These are phyloP conservation scores for Leucocoprinus birnbaumii DNA, from an alignment of 768 basidiomycete genomes.

Conservation along the genomic window DNA sequence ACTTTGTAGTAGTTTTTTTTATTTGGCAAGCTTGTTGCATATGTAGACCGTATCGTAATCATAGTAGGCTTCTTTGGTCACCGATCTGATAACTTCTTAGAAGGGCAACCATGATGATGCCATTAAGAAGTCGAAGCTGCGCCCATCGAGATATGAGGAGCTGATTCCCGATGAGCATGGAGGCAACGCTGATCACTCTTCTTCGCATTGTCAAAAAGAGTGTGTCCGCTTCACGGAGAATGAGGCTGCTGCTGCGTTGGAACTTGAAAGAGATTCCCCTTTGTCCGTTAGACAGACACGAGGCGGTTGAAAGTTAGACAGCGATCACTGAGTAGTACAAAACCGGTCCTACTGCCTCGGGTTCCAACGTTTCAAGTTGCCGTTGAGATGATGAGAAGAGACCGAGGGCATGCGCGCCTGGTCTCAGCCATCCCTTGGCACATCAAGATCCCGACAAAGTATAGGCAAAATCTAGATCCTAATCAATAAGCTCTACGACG, in stretches of 20 bases:
- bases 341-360: not conserved
- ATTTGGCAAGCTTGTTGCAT: slow-evolving; percentile 1
- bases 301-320: not conserved
- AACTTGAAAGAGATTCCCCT: no score
- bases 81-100: slow-evolving; percentile 9
- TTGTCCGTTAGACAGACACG: not conserved
- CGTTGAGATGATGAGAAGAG: not conserved
- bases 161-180: slow-evolving; percentile 9
- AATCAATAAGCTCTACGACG: no score
- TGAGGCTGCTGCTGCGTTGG: not conserved
- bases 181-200: slow-evolving; percentile 2
- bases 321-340: not conserved
- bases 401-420: not conserved
- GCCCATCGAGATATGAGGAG: not conserved
- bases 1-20: not conserved
- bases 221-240: not conserved
- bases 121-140: slow-evolving; percentile 6
- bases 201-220: not conserved
- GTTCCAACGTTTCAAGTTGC: slow-evolving; percentile 5
- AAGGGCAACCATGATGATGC: not conserved
- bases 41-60: slow-evolving; percentile 12
- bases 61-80: slow-evolving; percentile 1
- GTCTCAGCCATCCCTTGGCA: not conserved
- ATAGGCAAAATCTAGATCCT: not conserved
- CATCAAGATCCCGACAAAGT: not conserved